Conservation (phyloP, 148 eudicot species). For the Drosera capensis region DNA sequence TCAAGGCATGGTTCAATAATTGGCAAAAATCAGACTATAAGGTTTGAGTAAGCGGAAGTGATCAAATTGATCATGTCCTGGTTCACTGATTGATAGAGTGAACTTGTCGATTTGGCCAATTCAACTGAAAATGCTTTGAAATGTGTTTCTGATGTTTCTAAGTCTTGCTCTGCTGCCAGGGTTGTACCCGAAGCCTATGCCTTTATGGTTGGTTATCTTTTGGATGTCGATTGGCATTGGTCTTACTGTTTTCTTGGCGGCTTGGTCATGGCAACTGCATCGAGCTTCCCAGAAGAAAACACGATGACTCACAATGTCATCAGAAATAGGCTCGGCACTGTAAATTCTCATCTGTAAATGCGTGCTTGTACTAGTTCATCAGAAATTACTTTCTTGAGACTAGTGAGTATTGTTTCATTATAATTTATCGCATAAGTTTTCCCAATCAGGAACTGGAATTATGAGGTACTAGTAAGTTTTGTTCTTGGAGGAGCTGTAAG, state of each 20-base stretch:
- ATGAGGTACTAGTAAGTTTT: neutral
- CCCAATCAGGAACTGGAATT: too few species aligned
- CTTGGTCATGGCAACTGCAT: conserved; percentile 69
- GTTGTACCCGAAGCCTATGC: conserved; percentile 73
- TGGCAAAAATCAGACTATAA: neutral
- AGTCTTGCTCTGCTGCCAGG: conserved; percentile 23
- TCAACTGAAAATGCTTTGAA: neutral
- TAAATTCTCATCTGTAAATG: neutral
- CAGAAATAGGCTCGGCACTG: neutral
- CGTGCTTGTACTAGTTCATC: neutral
- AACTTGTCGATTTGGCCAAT: neutral
- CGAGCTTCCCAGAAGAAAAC: conserved; percentile 40
- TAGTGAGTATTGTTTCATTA: neutral
- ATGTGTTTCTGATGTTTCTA: neutral
- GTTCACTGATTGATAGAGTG: neutral
- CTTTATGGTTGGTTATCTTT: conserved; percentile 60
- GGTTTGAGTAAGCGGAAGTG: too few species aligned
- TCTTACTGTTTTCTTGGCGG: conserved; percentile 33
- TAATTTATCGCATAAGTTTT: neutral
- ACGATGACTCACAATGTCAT: conserved; percentile 16
- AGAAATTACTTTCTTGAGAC: neutral
- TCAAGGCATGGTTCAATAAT: neutral
- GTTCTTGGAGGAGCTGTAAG: neutral
- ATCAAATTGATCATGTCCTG: too few species aligned
- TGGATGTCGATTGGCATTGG: conserved; percentile 42